Evolutionary conservation across 2,329 filamentous ascomycete genomes (phyloP), one percentile per base, ranked within the genome.

Genomic region (Exophiala aquamarina): DNA sequence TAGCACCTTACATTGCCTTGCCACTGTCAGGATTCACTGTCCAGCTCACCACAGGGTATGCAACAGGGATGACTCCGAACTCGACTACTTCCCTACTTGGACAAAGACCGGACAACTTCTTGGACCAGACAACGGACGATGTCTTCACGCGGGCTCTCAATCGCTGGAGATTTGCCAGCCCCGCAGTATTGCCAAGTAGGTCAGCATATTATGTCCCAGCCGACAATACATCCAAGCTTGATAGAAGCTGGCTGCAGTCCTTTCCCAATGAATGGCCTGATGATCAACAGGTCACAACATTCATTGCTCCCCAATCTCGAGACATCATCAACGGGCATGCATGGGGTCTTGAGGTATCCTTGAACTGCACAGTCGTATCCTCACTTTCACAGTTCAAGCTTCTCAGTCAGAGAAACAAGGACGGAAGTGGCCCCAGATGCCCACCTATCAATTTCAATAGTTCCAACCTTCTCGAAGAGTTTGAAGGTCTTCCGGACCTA

Each of bases 211-310:
- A 43, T 20, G 13, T 43, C n/a, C 41, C 41, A 6, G 26, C 29
- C n/a, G 41, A 23, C 41, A 43, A 35, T 29, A 18, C 19, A 2
- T 11, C 41, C n/a, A 1, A 5, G 1, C 5, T 8, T 9, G 32
- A 43, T 13, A 6, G 32, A 13, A 43, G 7, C 5, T 43, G 41
- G 41, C 21, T 43, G 9, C 15, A 43, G n/a, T 13, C 29, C 5
- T 34, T 43, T 14, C 41, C 41, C 3, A 43, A 43, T 18, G 33
- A 7, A 21, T 43, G 41, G 41, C 41, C 41, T 9, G 41, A 43
- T 23, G 15, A 18, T 8, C 17, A 13, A 7, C 5, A 15, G 5
- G 18, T 36, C 8, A 18, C 41, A 15, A 13, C 20, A 4, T 43
- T 43, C 17, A 34, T 43, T 7, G 41, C 41, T 9, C 41, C 41